These are phyloP conservation scores for Haplosporangium sp. DNA, from an alignment of 371 early-diverging fungal genomes.

Conservation along the genomic window DNA sequence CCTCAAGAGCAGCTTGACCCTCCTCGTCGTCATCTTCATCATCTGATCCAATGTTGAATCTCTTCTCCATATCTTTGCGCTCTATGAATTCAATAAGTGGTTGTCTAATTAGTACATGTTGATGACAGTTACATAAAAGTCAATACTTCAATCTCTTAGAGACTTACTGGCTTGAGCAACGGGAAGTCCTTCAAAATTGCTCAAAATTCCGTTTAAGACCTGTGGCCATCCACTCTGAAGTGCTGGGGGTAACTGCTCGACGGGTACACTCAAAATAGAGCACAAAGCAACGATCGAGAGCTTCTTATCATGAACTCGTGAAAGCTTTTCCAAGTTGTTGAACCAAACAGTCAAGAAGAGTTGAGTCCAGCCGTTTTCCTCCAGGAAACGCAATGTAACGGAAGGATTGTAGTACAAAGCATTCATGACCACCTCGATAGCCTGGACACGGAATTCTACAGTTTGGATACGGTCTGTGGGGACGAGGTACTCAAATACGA, in stretches of 20 bases:
- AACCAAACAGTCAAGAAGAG: slow-evolving; percentile 89
- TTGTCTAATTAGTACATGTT: background rate
- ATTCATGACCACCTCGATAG: slow-evolving; percentile 77
- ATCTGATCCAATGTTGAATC: slow-evolving; percentile 72
- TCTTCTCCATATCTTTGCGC: slow-evolving; percentile 74
- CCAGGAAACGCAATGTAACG: slow-evolving; percentile 79
- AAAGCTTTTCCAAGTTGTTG: slow-evolving; percentile 74
- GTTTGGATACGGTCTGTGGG: slow-evolving; percentile 66
- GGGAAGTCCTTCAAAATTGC: slow-evolving; percentile 81
- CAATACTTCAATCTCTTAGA: background rate
- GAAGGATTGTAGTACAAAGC: slow-evolving; percentile 87
- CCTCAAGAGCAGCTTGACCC: slow-evolving; percentile 62
- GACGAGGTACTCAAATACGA: slow-evolving; percentile 76
- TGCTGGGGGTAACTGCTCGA: slow-evolving; percentile 76
- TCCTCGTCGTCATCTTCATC: slow-evolving; percentile 69
- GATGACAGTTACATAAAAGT: background rate
- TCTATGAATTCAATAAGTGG: slow-evolving; percentile 58
- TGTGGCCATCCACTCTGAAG: slow-evolving; percentile 80
- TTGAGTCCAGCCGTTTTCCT: slow-evolving; percentile 81
- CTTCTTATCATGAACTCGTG: slow-evolving; percentile 95
- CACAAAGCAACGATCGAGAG: slow-evolving; percentile 85
- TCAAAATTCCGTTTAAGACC: slow-evolving; percentile 76
- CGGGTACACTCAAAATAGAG: slow-evolving; percentile 77
- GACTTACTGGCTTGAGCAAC: slow-evolving; percentile 81
- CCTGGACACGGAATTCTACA: slow-evolving; percentile 54